Base-by-base conservation (phyloP, 495 filamentous ascomycete species). In the Xylaria sp. region DNA sequence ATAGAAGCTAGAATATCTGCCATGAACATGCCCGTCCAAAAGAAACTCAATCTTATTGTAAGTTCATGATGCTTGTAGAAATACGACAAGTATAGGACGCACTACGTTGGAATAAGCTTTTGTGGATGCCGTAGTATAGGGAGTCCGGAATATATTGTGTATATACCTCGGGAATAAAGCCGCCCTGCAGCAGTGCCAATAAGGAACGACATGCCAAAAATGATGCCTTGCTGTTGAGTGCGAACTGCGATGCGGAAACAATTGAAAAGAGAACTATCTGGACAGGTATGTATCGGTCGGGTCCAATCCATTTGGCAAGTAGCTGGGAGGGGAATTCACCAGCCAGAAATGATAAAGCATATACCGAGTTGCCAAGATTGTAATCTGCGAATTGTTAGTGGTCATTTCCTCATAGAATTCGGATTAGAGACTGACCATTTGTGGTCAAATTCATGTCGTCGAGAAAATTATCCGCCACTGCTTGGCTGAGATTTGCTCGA, bases 221-320 rank as follows among this genome's bases (percentile, higher is more conserved):
- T 0, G 88, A 87, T 0, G 77, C 73, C n/a, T 85, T 82, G 0
- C 89, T 88, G 44, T 78, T 84, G 9, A 97, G 75, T 68, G 89
- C 90, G 14, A 91, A 88, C 79, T 95, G 92, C 52, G 83, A 85
- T 29, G 83, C 81, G 0, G 92, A 92, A 41, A 95, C 88, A 11
- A 94, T 71, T 75, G 90, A 92, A 92, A 93, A 97, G 5, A 86
- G 83, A 0, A 93, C 81, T 87, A 95, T 95, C 74, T 95, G 93
- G 35, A 90, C 81, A 0, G 93, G 93, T 64, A 97, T 95, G 92
- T 93, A 97, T 40, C 88, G 86, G 77, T 97, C 93, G 0, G 93
- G 93, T 0, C 94, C 94, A 37, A 96, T 70, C 80, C 87, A 90
- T 75, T 96, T 95, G 21, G 87, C 89, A 11, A 95, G 79, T 2